These are phyloP conservation scores for Nemania diffusa DNA, from an alignment of 2,329 filamentous ascomycete species.

Conservation along the genomic window DNA sequence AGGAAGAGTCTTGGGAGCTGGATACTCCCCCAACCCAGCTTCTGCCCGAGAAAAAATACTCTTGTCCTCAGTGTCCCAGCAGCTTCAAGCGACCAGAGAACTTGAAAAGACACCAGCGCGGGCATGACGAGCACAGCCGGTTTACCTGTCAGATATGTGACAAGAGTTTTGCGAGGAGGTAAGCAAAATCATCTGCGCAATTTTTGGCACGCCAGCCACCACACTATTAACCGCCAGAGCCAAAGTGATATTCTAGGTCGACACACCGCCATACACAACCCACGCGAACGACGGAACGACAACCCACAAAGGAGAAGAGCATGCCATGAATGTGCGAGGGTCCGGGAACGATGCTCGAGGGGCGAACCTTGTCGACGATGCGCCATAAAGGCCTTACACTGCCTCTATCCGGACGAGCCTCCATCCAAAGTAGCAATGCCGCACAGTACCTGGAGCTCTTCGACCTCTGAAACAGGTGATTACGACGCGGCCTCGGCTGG, in stretches of 20 bases:
- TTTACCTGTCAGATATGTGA: slow-evolving; percentile 46
- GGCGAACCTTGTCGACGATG: slow-evolving; percentile 46
- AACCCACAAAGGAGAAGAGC: slow-evolving; percentile 43
- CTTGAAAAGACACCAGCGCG: slow-evolving; percentile 47
- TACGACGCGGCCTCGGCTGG: background rate
- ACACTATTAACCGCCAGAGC: slow-evolving; percentile 28
- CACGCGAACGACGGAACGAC: slow-evolving; percentile 36
- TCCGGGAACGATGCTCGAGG: slow-evolving; percentile 46
- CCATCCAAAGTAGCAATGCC: slow-evolving; percentile 27
- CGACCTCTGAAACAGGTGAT: slow-evolving; percentile 6
- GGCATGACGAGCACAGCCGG: slow-evolving; percentile 42
- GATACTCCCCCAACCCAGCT: slow-evolving; percentile 26
- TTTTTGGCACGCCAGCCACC: background rate
- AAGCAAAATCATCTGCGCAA: slow-evolving; percentile 9
- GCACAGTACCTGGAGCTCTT: background rate
- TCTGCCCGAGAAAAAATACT: slow-evolving; percentile 41
- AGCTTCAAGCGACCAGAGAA: slow-evolving; percentile 49
- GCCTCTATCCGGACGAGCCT: slow-evolving; percentile 45
- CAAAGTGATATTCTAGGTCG: slow-evolving; percentile 44
- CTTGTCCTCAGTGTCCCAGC: slow-evolving; percentile 45
- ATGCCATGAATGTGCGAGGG: slow-evolving; percentile 45
- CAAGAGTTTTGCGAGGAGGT: slow-evolving; percentile 49
- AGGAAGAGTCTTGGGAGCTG: slow-evolving; percentile 22
- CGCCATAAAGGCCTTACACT: slow-evolving; percentile 41
- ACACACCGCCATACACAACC: slow-evolving; percentile 42